Base-by-base conservation (phyloP, 1,284 basidiomycete genomes). In the Ceratobasidium sp. region DNA sequence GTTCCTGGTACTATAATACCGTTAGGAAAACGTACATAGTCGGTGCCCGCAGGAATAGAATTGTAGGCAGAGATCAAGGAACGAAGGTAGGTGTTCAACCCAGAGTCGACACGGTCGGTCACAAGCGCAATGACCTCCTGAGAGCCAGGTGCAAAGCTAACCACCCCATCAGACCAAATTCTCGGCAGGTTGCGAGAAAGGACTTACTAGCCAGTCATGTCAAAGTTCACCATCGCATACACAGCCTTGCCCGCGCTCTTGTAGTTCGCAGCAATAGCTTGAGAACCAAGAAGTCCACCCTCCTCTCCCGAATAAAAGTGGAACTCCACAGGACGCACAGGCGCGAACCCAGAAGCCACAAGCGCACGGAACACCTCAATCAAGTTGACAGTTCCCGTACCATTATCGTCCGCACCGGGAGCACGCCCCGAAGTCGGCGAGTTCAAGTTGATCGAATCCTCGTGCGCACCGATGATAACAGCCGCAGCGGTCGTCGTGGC, bases 241-340 rank as follows among this genome's bases (percentile, higher is more conserved):
- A 89, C 85, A 67, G 82, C 81, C 57, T 80, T 81, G 19, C 82
- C 82, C 9, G 81, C 75, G 19, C 81, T 80, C 73, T 85, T 85
- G 79, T 89, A 90, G 8, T 79, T 76, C 69, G 84, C 83, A 8
- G 86, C 88, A 60, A 90, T 83, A 3, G 85, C 87, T 77, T 88
- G 86, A 41, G 84, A 85, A 11, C 89, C 89, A 27, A 90, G 83
- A 4, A 89, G 80, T 19, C 89, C 88, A 19, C 86, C 85, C 80
- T 89, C 88, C 79, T 89, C 88, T 0, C 86, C 53, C 22, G 67
- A 71, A 79, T 86, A 89, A 81, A 84, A 90, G 82, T 89, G 87
- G 80, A 89, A 87, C 79, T 90, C 88, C 64, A 90, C 84, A 0
- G 87, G 85, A 2, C 81, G 80, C 24, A 80, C 77, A 2, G 89